Conservation (phyloP, 345 rosid genomes). For the Linum tenue region DNA sequence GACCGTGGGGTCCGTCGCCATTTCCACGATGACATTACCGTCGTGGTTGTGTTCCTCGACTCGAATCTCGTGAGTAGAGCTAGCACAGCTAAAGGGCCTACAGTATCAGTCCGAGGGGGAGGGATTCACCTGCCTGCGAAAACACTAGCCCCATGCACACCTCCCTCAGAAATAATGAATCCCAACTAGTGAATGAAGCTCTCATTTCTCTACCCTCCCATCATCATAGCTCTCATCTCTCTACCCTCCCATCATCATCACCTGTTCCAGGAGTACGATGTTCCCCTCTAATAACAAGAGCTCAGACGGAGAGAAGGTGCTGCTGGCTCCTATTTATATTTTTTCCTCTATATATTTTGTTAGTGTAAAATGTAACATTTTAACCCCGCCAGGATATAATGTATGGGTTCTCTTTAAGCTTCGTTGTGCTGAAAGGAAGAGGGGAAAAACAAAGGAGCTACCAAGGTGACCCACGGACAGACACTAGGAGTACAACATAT, state of each 20-base stretch:
- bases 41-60: conserved; percentile 25
- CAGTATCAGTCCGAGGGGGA: conserved; percentile 65
- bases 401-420: conserved; percentile 25
- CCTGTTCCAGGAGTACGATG: conserved; percentile 8
- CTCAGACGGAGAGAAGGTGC: conserved; percentile 11
- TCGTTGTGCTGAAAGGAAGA: conserved; percentile 14
- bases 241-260: not conserved
- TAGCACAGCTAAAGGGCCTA: conserved; percentile 48
- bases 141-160: conserved; percentile 30
- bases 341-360: conserved; percentile 6
- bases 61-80: conserved; percentile 54
- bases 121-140: conserved; percentile 48
- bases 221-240: not conserved
- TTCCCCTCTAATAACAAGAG: conserved; percentile 10
- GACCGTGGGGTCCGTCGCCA: conserved; percentile 29
- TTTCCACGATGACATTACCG: conserved; percentile 30
- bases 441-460: conserved; percentile 18
- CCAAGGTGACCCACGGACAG: conserved; percentile 3
- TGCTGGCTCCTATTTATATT: conserved; percentile 17
- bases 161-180: conserved; percentile 18
- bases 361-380: conserved; percentile 33
- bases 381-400: conserved; percentile 15
- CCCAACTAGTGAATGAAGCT: conserved; percentile 10
- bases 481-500: conserved; percentile 3
- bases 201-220: not conserved